A percentile compares a stretch with the other conserved stretches of the same genome.
Evolutionary conservation across 345 rosid species (phyloP).

Genomic region (Limnanthes douglasii): DNA sequence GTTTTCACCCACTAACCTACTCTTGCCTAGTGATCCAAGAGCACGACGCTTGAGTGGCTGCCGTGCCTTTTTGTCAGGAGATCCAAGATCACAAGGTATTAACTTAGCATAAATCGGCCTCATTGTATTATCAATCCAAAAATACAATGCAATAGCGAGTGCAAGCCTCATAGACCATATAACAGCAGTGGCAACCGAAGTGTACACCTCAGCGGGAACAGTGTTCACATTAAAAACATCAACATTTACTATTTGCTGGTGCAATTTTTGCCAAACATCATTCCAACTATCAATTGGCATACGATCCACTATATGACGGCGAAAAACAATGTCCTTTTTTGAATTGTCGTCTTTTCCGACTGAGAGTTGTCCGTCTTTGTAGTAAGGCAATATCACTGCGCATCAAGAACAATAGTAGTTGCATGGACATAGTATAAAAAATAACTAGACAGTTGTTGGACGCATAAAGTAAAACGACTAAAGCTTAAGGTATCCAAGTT

Average conservation of each 20-base stretch:
- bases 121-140: constrained; percentile 66
- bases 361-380: constrained; percentile 40
- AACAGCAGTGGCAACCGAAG: constrained; percentile 75
- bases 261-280: constrained; percentile 88
- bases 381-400: constrained; percentile 82
- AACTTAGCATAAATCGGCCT: constrained; percentile 86
- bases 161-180: constrained; percentile 92
- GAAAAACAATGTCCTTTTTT: constrained; percentile 47
- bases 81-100: constrained; percentile 88
- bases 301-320: constrained; percentile 75
- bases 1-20: constrained; percentile 40
- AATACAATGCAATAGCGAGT: constrained; percentile 49
- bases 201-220: constrained; percentile 67
- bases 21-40: constrained; percentile 89
- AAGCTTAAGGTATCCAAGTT: too few relatives aligned
- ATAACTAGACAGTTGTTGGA: background rate
- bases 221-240: constrained; percentile 71
- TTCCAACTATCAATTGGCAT: constrained; percentile 98
- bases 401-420: background rate
- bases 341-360: constrained; percentile 19
- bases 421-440: background rate
- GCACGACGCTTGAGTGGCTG: constrained; percentile 60
- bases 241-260: constrained; percentile 73
- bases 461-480: too few relatives aligned
- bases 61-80: constrained; percentile 31